Base-by-base conservation (phyloP, 371 early-diverging fungal genomes). In the Mucor lusitanicus region DNA sequence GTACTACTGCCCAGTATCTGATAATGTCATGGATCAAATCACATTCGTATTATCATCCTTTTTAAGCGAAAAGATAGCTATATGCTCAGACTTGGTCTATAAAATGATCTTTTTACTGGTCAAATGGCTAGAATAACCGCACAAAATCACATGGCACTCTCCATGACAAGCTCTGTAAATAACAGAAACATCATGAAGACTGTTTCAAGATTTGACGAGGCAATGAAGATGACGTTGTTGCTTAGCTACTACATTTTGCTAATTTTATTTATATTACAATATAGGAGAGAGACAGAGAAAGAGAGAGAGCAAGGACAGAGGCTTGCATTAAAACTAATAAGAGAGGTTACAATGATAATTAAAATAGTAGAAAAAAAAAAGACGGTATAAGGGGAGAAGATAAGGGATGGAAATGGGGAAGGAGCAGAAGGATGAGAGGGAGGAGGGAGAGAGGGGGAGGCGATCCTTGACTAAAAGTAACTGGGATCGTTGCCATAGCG, bases 401-500 rank as follows among this genome's bases (percentile, higher is more conserved):
- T 9, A 53, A 23, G 44, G 44, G 23, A n/a, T n/a, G 27, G 35
- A 35, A 11, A 35, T 30, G 48, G 44, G 44, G n/a, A n/a, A n/a
- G n/a, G n/a, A n/a, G n/a, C n/a, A n/a, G n/a, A n/a, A n/a, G n/a
- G n/a, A n/a, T n/a, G n/a, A n/a, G n/a, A n/a, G n/a, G n/a, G n/a
- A n/a, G 8, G 6, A 19, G 2, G n/a, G 44, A 19, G 8, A 1
- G 8, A 9, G 8, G 13, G 23, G n/a, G 50, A 11, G 50, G 50
- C 25, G 37, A 13, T 48, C 23, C 1, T 21, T 30, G 21, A 3
- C 48, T 68, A 68, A 68, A 68, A 68, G 40, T 68, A 68, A 28
- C 37, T 48, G 28, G 63, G 57, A 58, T 62, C 63, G 15, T 68
- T 68, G 35, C 63, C 68, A 58, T 68, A 68, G 13, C 65, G 65